Conservation (phyloP, 176 grass and related monocot genomes). For the Poa annua region DNA sequence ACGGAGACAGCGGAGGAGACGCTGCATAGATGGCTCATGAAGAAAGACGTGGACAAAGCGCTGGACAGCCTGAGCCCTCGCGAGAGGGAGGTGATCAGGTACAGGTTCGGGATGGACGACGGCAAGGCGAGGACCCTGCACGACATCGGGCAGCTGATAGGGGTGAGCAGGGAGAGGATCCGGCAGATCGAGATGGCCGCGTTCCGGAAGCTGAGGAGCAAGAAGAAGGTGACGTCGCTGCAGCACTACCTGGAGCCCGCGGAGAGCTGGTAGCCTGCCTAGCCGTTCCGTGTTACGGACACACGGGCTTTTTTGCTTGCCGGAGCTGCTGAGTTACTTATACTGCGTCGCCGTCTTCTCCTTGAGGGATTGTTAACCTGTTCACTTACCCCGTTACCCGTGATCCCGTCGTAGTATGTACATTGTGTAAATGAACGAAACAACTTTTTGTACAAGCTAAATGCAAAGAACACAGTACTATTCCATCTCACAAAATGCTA, state of each 20-base stretch:
- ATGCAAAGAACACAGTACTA: not conserved
- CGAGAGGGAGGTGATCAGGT: constrained; percentile 68
- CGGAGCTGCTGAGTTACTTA: constrained; percentile 15
- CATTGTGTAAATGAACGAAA: constrained; percentile 30
- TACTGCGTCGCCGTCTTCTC: not conserved
- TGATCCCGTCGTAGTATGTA: not conserved
- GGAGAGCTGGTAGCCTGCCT: constrained; percentile 52
- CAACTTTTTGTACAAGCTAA: not conserved
- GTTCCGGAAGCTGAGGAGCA: constrained; percentile 83
- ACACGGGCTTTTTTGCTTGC: constrained; percentile 10
- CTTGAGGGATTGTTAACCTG: constrained; percentile 30
- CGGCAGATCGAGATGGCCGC: constrained; percentile 79
- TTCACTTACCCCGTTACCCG: not conserved
- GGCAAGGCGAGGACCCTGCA: constrained; percentile 73
- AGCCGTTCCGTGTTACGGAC: not conserved
- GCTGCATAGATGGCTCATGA: constrained; percentile 70
- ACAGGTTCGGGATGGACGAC: constrained; percentile 76
- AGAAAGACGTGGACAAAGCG: constrained; percentile 63
- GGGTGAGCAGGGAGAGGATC: constrained; percentile 89
- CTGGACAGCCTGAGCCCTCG: constrained; percentile 67
- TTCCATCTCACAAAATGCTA: not conserved
- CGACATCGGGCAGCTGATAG: constrained; percentile 70
- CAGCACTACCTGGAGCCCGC: constrained; percentile 59
- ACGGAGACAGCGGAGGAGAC: constrained; percentile 66
- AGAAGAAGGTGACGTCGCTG: constrained; percentile 67